Conservation (phyloP, 2,329 filamentous ascomycete genomes). For the Colletotrichum karsti region DNA sequence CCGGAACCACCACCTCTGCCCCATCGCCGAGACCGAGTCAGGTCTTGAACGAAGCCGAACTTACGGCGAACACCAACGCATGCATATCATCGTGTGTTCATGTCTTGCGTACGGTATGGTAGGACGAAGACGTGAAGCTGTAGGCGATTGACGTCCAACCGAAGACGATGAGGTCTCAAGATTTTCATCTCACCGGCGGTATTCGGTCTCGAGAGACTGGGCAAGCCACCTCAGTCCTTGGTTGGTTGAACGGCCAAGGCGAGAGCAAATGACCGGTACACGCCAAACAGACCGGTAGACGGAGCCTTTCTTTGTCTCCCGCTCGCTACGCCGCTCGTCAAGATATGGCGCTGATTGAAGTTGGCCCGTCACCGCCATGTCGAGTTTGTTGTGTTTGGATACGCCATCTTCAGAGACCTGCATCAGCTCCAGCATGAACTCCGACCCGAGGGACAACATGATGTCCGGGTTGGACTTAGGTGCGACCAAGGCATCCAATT, state of each 20-base stretch:
- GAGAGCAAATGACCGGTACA: conserved; percentile 11
- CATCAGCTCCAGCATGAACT: background rate
- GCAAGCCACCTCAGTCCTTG: background rate
- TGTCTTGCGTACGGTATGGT: conserved; percentile 17
- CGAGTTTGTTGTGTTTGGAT: background rate
- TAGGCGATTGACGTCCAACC: conserved; percentile 1
- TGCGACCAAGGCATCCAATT: conserved; percentile 18
- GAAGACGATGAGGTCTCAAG: background rate
- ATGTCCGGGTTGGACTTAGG: background rate
- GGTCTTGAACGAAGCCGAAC: conserved; percentile 8
- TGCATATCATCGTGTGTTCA: conserved; percentile 4
- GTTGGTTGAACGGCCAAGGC: background rate
- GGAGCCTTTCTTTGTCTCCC: conserved; percentile 17
- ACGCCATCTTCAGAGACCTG: background rate
- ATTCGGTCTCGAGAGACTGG: background rate
- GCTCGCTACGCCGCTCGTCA: conserved; percentile 14
- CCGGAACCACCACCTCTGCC: conserved; percentile 16
- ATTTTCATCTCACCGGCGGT: background rate
- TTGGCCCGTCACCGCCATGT: conserved; percentile 14
- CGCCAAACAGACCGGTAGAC: conserved; percentile 5
- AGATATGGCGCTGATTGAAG: conserved; percentile 26
- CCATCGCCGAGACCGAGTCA: conserved; percentile 27
- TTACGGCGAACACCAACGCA: conserved; percentile 11
- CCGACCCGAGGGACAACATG: conserved; percentile 12
- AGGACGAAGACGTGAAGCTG: conserved; percentile 11